Evolutionary conservation across 108 stramenopile genomes (phyloP), one percentile per base, ranked within the genome.

Genomic region (Nitzschia sp.): DNA sequence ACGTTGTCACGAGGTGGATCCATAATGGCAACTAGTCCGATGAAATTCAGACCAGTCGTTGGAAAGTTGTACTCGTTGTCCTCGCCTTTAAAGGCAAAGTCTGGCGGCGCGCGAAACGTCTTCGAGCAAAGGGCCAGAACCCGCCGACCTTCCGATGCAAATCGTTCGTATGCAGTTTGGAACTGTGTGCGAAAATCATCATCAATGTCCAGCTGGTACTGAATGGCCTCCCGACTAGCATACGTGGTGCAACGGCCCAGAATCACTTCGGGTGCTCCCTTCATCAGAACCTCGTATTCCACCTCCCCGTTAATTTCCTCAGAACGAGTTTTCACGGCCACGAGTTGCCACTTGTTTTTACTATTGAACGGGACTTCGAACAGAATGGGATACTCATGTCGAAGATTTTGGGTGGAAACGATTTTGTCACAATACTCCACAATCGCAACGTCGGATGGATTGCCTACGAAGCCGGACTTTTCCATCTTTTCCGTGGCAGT

Each of bases 1-100:
- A 88, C 94, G 48, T 94, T 94, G 1, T 88, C 83, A 33, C 96
- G 83, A 28, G 95, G 95, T 35, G 97, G 97, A 65, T 98, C 97
- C 80, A 87, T 85, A 66, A 98, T 95, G 33, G 91, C 96, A 32
- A 92, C 80, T 17, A 97, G 70, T 49, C 97, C 95, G 26, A 93
- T 80, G 60, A 98, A 87, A 15, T 85, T 84, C n/a, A 97, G 82
- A 42, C 15, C 38, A 15, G 38, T 11, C 8, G 38, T 42, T 15
- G 38, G 38, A 42, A 42, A n/a, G n/a, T n/a, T n/a, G n/a, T n/a
- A n/a, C n/a, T n/a, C n/a, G n/a, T n/a, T n/a, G n/a, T n/a, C n/a
- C n/a, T n/a, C n/a, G n/a, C n/a, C n/a, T n/a, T n/a, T n/a, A n/a
- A n/a, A n/a, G n/a, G n/a, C n/a, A n/a, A n/a, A n/a, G n/a, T n/a